A percentile compares a stretch with the other conserved stretches of the same genome.
phyloP scores from a whole-genome alignment of 2,329 filamentous ascomycete species.

The Whalleya microplaca region DNA sequence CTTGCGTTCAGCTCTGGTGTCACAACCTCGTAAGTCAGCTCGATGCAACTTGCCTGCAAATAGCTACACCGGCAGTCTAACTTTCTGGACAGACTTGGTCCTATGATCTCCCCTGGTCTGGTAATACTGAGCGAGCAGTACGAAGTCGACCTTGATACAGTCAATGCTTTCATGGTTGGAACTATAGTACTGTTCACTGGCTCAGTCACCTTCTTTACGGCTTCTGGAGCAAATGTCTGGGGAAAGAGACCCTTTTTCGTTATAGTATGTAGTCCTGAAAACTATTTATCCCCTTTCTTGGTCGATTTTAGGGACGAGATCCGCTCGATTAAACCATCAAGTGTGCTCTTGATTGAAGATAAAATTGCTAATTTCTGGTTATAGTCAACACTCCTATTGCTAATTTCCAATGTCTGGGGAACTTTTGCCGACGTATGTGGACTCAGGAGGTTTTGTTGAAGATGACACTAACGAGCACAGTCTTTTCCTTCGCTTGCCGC shows the following conservation, averaged over 20 bases:
- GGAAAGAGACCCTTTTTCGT: conserved; percentile 33
- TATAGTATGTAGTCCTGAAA: conserved; percentile 4
- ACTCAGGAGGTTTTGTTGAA: background rate
- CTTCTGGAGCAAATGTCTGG: conserved; percentile 30
- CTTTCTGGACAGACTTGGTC: conserved; percentile 19
- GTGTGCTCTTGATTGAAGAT: background rate
- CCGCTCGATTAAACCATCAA: too few relatives aligned
- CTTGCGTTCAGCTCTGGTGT: conserved; percentile 31
- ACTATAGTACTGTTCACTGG: conserved; percentile 31
- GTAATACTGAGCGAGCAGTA: conserved; percentile 26
- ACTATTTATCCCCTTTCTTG: too few relatives aligned
- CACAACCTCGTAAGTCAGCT: conserved; percentile 25
- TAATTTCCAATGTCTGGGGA: conserved; percentile 30
- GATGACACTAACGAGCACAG: conserved; percentile 10
- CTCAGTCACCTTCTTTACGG: conserved; percentile 27
- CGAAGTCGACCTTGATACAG: conserved; percentile 21
- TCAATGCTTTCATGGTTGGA: conserved; percentile 28
- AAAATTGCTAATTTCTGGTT: background rate
- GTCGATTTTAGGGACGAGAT: too few relatives aligned
- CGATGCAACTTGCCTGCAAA: background rate
- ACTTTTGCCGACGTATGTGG: conserved; percentile 28
- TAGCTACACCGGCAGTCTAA: conserved; percentile 4
- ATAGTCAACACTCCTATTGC: conserved; percentile 22
- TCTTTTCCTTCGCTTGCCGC: conserved; percentile 29
- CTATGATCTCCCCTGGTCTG: conserved; percentile 30